Evolutionary conservation across 805 yeast genomes (phyloP).

Genomic region (Diddensiella transvaalensis): DNA sequence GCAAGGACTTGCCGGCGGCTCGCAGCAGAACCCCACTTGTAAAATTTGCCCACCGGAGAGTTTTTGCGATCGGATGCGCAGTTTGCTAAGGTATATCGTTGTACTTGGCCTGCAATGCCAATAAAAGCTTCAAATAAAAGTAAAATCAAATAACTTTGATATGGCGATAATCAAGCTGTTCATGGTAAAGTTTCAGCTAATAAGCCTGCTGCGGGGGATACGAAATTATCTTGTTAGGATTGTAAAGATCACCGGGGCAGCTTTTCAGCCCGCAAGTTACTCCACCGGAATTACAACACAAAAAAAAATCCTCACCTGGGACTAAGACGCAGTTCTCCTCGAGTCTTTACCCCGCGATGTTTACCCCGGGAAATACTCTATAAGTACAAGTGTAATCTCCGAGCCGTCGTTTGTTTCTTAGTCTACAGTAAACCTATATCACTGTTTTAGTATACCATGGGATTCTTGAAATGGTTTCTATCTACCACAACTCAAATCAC

Average conservation of each 20-base stretch:
- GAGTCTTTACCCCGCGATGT: slow-evolving; percentile 2
- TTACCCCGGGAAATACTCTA: slow-evolving; percentile 3
- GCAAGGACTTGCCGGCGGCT: no score
- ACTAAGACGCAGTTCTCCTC: slow-evolving; percentile 1
- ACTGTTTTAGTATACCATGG: background rate
- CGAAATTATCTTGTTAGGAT: no score
- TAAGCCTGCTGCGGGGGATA: no score
- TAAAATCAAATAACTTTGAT: no score
- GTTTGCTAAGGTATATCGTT: no score
- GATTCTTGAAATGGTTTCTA: slow-evolving; percentile 26
- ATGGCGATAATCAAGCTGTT: no score
- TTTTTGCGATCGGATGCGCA: no score
- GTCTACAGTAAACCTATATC: background rate
- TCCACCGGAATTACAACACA: slow-evolving; percentile 2
- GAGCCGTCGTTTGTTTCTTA: background rate
- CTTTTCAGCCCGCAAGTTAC: background rate
- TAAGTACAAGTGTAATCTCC: slow-evolving; percentile 5
- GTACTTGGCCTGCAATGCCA: no score
- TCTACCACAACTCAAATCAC: slow-evolving; percentile 14
- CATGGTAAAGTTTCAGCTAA: no score
- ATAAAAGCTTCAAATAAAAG: no score
- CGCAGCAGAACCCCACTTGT: no score
- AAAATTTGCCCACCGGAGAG: no score
- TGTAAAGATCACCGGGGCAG: background rate
- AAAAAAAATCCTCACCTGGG: background rate